Conservation (phyloP, 495 filamentous ascomycete genomes). For the Aspergillus leporis region DNA sequence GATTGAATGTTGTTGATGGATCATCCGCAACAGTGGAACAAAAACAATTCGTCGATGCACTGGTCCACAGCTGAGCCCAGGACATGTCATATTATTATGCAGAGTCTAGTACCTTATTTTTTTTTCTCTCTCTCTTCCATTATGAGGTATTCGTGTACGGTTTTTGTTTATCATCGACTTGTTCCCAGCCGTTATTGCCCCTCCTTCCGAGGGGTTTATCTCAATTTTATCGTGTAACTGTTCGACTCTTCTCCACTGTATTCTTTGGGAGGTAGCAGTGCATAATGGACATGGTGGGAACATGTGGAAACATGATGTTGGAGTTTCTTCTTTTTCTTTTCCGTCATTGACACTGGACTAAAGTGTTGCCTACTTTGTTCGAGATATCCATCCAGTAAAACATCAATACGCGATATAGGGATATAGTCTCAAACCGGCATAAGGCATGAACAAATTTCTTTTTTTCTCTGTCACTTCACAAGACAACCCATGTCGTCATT, state of each 20-base stretch:
- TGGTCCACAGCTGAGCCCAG: neutral
- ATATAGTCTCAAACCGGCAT: neutral
- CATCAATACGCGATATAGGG: neutral
- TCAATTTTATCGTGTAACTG: neutral
- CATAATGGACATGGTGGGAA: neutral
- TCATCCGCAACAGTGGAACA: neutral
- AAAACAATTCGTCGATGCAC: neutral
- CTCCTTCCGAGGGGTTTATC: neutral
- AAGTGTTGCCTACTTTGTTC: neutral
- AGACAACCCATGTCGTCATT: neutral
- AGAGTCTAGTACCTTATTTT: neutral
- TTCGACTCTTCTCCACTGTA: neutral
- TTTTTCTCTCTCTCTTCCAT: neutral
- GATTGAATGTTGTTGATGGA: neutral
- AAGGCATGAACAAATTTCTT: neutral
- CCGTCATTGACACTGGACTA: neutral
- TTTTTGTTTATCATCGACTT: slow-evolving; percentile 3
- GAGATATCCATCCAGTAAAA: neutral
- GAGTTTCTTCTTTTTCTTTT: neutral
- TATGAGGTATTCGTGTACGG: neutral
- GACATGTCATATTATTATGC: slow-evolving; percentile 7
- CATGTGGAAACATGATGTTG: neutral
- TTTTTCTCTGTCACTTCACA: neutral
- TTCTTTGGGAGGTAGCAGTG: neutral
- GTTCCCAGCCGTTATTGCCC: neutral